Conservation (phyloP, 2,329 filamentous ascomycete genomes). For the Aspergillus hiratsukae region DNA sequence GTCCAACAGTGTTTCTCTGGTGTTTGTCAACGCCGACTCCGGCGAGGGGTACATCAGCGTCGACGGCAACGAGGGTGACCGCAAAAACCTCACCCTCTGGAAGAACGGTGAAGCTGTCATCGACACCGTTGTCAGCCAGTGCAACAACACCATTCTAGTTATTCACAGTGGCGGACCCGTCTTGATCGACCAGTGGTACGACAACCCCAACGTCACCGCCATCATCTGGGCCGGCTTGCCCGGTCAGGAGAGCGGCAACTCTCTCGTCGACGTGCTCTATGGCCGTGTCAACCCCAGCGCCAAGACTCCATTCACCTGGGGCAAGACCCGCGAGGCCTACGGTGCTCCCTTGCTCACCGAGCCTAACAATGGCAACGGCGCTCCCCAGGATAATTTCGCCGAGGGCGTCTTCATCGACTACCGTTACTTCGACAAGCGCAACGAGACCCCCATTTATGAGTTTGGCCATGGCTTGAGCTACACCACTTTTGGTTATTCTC, state of each 20-base stretch:
- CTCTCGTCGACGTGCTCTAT: conserved; percentile 69
- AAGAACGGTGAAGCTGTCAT: conserved; percentile 74
- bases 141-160: conserved; percentile 86
- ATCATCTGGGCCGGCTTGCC: conserved; percentile 73
- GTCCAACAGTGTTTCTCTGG: conserved; percentile 52
- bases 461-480: conserved; percentile 61
- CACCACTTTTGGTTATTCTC: conserved; percentile 59
- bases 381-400: conserved; percentile 57
- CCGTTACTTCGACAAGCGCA: conserved; percentile 50
- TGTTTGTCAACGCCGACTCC: conserved; percentile 83
- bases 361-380: conserved; percentile 53
- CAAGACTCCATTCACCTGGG: conserved; percentile 61
- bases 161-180: conserved; percentile 83
- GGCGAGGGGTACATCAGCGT: conserved; percentile 84
- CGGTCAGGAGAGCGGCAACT: conserved; percentile 70
- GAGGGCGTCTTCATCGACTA: conserved; percentile 60
- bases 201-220: conserved; percentile 65
- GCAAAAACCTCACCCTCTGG: conserved; percentile 91
- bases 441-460: conserved; percentile 56
- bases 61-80: conserved; percentile 80
- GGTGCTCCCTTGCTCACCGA: conserved; percentile 54
- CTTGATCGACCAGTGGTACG: conserved; percentile 60
- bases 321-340: conserved; percentile 49
- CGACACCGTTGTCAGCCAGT: conserved; percentile 69
- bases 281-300: conserved; percentile 60